Conservation (phyloP, 441 rosid genomes). For the Manihot esculenta region DNA sequence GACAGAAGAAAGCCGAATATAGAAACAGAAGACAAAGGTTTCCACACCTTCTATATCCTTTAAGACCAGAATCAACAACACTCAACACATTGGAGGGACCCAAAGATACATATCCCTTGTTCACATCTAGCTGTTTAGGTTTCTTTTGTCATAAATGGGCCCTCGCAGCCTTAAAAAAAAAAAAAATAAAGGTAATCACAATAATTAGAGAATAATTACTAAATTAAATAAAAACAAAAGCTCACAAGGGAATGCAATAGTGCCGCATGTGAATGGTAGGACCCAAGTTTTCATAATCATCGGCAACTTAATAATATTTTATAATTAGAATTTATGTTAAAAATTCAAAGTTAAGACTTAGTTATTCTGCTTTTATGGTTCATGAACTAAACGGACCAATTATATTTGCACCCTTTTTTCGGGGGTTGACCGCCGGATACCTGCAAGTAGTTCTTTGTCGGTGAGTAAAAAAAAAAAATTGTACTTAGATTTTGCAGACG, state of each 20-base stretch:
- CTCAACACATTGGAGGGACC: conserved; percentile 10
- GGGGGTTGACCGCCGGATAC: background rate
- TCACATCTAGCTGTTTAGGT: conserved; percentile 16
- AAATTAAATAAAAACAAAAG: background rate
- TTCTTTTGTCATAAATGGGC: conserved; percentile 19
- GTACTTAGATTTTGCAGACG: no score
- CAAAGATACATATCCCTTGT: background rate
- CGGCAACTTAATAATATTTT: conserved; percentile 13
- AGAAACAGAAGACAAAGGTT: background rate
- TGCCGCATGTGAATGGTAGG: conserved; percentile 26
- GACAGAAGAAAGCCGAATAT: background rate
- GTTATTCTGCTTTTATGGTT: background rate
- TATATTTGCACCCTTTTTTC: background rate
- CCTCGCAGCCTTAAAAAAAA: conserved; percentile 14
- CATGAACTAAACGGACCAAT: background rate
- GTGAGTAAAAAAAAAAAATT: no score
- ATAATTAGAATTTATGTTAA: conserved; percentile 5
- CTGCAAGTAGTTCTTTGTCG: conserved; percentile 12
- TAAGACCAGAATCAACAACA: background rate
- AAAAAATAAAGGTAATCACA: no score
- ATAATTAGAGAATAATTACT: no score
- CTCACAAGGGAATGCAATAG: conserved; percentile 10
- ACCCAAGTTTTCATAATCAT: conserved; percentile 16
- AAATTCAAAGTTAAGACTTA: background rate
- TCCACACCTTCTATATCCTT: background rate